phyloP scores from a whole-genome alignment of 352 stramenopile species.

The Phytophthora melonis region DNA sequence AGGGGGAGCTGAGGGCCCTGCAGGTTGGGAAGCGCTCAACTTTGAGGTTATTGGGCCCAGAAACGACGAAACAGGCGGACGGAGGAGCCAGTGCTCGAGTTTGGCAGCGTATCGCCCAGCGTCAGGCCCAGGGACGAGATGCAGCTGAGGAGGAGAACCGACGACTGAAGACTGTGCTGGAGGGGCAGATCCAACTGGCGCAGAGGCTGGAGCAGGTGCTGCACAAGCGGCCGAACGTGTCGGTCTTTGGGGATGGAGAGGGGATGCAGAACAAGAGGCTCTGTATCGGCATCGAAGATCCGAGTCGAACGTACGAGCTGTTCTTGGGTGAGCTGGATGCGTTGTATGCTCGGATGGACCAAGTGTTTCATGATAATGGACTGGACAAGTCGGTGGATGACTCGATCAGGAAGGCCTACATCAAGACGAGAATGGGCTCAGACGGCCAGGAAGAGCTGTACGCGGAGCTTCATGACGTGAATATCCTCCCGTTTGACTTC shows the following conservation, averaged over 20 bases:
- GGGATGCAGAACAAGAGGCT: conserved; percentile 28
- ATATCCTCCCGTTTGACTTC: conserved; percentile 54
- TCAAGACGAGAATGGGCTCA: conserved; percentile 30
- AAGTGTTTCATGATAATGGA: conserved; percentile 57
- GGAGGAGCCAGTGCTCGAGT: conserved; percentile 34
- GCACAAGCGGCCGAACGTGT: conserved; percentile 55
- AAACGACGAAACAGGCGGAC: conserved; percentile 14
- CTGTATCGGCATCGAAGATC: conserved; percentile 30
- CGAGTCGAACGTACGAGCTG: conserved; percentile 40
- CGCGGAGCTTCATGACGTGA: conserved; percentile 51
- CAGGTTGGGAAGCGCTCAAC: conserved; percentile 17
- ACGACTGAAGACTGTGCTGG: conserved; percentile 47
- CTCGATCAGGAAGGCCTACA: conserved; percentile 50
- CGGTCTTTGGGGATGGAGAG: conserved; percentile 34
- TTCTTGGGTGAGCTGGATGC: conserved; percentile 54
- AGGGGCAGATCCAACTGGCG: conserved; percentile 60
- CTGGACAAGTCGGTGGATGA: conserved; percentile 52
- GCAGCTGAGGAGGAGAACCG: conserved; percentile 55
- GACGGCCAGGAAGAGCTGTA: conserved; percentile 45
- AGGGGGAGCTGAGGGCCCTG: conserved; percentile 45
- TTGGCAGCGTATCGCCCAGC: conserved; percentile 61
- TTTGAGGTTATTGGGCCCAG: conserved; percentile 1
- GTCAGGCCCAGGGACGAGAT: conserved; percentile 46
- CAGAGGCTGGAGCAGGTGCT: conserved; percentile 62
- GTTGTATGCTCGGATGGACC: conserved; percentile 48